Conservation (phyloP, 2,329 filamentous ascomycete species). For the Mycosphaerella sp. region DNA sequence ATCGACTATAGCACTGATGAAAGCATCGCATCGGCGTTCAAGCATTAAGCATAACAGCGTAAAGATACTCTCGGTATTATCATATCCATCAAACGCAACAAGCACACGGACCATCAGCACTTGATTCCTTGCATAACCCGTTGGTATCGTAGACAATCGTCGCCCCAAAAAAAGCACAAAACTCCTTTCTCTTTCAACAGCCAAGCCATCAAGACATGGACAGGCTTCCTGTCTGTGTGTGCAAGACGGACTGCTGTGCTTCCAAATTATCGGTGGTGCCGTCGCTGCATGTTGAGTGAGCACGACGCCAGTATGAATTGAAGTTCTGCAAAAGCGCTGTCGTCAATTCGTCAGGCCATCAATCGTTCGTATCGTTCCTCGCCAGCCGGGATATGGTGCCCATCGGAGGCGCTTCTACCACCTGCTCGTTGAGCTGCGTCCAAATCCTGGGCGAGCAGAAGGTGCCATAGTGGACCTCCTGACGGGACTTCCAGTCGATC, state of each 20-base stretch:
- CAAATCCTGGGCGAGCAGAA: slow-evolving; percentile 26
- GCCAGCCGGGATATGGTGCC: slow-evolving; percentile 2
- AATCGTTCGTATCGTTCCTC: slow-evolving; percentile 5
- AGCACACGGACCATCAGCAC: slow-evolving; percentile 10
- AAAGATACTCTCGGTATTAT: slow-evolving; percentile 4
- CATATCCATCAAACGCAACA: slow-evolving; percentile 6
- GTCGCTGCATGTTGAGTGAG: neutral
- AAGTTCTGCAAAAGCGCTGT: slow-evolving; percentile 8
- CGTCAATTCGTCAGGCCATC: slow-evolving; percentile 15
- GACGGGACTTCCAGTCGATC: slow-evolving; percentile 31
- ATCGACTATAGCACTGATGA: neutral
- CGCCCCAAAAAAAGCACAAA: neutral
- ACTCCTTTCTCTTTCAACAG: neutral
- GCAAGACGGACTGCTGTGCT: neutral
- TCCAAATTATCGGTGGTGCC: neutral
- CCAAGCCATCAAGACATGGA: neutral
- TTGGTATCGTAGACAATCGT: slow-evolving; percentile 10
- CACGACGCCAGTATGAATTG: neutral
- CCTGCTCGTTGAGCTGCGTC: slow-evolving; percentile 29
- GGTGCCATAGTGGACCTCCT: slow-evolving; percentile 27
- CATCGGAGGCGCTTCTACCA: slow-evolving; percentile 23
- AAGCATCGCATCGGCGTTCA: neutral
- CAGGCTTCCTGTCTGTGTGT: neutral
- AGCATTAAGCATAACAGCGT: slow-evolving; percentile 1
- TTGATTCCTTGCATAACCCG: slow-evolving; percentile 10